Base-by-base conservation (phyloP, 1,284 basidiomycete genomes). In the Lentinula novae-zelandiae region DNA sequence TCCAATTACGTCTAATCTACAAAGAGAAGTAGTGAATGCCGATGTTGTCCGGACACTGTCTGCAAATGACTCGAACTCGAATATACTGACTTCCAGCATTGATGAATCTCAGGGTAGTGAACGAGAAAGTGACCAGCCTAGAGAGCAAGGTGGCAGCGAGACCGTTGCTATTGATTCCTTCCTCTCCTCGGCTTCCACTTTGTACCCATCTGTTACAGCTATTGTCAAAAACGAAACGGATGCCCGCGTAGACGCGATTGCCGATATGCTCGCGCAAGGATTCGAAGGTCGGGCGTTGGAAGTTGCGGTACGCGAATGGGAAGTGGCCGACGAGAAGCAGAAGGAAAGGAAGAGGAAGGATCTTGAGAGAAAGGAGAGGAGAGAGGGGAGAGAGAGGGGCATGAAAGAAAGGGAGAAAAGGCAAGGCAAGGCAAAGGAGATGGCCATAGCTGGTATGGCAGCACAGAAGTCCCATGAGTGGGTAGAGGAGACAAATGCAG, bases 201-300 rank as follows among this genome's bases (percentile, higher is more conserved):
- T 5, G 17, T 22, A 22, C 20, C 22, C 17, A 27, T 27, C 27
- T 27, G 27, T 3, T 44, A 20, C 3, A 17, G 46, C 73, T 75
- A 67, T 84, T 82, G 67, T 75, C 81, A 33, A 82, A 77, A 65
- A 80, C 57, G 70, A 82, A 49, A 78, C 82, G 57, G 78, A 39
- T 40, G 58, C 34, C 22, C 48, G 27, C 44, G 62, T 33, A 38
- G 49, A 46, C 44, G 39, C 85, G 73, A 90, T 92, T 40, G 87
- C 88, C 2, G 79, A 85, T 65, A 76, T 92, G 4, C 79, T 92
- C 38, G 80, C 84, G 17, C 81, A 86, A 66, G 90, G 89, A 42
- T 86, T 87, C 70, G 86, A 82, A 66, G 89, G 89, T 1, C 73
- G 73, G 10, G 85, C 84, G 61, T 79, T 93, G 52, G 84, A 88